Evolutionary conservation across 2,329 filamentous ascomycete species (phyloP).

Genomic region (Cladosporium velox): DNA sequence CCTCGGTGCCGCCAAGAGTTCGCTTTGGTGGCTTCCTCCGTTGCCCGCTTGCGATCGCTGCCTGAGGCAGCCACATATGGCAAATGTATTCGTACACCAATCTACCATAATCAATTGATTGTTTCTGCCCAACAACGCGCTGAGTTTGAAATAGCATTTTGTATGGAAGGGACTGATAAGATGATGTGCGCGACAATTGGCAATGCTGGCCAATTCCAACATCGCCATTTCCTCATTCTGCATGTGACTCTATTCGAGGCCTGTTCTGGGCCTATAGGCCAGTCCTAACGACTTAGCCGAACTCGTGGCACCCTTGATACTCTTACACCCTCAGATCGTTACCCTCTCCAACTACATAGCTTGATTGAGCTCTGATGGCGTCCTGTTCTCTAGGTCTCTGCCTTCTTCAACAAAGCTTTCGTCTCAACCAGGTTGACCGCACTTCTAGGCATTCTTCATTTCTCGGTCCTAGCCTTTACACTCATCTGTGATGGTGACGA

Average conservation of each 20-base stretch:
- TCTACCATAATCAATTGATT: neutral
- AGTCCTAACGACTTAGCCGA: neutral
- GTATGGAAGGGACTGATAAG: neutral
- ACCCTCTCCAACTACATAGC: neutral
- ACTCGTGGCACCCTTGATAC: neutral
- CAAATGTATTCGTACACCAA: neutral
- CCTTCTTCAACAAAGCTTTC: neutral
- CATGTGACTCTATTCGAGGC: neutral
- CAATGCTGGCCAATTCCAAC: neutral
- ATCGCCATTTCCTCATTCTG: neutral
- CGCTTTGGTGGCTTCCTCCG: neutral
- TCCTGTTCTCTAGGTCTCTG: neutral
- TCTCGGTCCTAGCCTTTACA: neutral
- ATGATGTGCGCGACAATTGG: neutral
- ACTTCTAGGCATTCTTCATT: neutral
- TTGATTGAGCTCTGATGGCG: neutral
- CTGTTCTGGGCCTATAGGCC: neutral
- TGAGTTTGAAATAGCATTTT: neutral
- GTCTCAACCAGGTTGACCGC: neutral
- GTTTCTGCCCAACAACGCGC: neutral
- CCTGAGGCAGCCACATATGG: neutral
- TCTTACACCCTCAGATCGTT: neutral
- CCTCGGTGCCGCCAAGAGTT: slow-evolving; percentile 20
- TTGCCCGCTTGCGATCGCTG: neutral
- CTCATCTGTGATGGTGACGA: neutral